Base-by-base conservation (phyloP, 139 green algal species). In the Chlorella ohadii region DNA sequence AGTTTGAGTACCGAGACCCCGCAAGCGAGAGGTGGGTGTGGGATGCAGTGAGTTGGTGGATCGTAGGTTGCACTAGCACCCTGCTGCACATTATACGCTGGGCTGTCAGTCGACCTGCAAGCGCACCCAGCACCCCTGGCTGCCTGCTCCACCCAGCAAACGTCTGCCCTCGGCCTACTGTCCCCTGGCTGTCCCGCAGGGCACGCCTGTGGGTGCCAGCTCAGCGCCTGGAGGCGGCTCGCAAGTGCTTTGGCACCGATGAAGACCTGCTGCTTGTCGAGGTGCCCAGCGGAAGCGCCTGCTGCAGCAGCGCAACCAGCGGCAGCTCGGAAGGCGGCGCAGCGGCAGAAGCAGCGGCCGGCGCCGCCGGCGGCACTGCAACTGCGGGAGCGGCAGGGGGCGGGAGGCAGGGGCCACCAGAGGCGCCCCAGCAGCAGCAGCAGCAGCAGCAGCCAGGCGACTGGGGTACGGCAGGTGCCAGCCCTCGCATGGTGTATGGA, bases 191-290 rank as follows among this genome's bases (percentile, higher is more conserved):
- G 20, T 31, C 38, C 23, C 13, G 36, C 76, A 56, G 65, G 33
- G 55, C 59, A 27, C 44, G 75, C 33, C 55, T 88, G 51, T 83
- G 82, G 28, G 47, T 93, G 6, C 41, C 85, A 17, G 72, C 85
- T 9, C 44, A 59, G 1, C 66, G 72, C 4, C 79, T 96, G 57
- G 93, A 96, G 22, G 73, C 65, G 27, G 92, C 93, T 0, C 64
- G 93, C 4, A 87, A 87, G 33, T 82, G 75, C 1, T 96, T 93
- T 81, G 93, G 93, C 31, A 96, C 93, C 16, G 93, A 96, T 59
- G 93, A 96, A 57, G 93, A 96, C 78, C 67, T 94, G 34, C 83
- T 96, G 64, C n/a, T 95, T 13, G 87, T 94, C 31, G 34, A 20
- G 23, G 31, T 28, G 27, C 57, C 76, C 68, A 56, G 31, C n/a